Conservation (phyloP, 352 stramenopile species). For the Phytophthora sp. region DNA sequence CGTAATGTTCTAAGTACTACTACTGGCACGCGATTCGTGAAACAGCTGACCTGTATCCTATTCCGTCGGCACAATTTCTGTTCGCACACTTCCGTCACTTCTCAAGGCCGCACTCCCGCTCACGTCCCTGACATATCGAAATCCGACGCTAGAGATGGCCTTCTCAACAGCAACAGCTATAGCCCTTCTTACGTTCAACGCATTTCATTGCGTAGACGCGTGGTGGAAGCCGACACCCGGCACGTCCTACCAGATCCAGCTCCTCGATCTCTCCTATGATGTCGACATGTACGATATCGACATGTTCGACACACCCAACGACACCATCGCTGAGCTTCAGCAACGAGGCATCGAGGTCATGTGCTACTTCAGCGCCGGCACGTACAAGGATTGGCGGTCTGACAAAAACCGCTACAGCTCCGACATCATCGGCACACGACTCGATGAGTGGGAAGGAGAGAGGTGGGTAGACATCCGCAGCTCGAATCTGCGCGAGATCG, state of each 20-base stretch:
- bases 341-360: too few species aligned
- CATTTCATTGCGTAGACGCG: too few species aligned
- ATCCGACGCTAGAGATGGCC: too few species aligned
- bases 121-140: too few species aligned
- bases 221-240: conserved; percentile 50
- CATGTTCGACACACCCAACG: conserved; percentile 40
- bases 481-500: conserved; percentile 40
- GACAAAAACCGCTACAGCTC: conserved; percentile 46
- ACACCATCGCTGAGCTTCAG: conserved; percentile 38
- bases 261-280: conserved; percentile 41
- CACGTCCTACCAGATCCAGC: conserved; percentile 50
- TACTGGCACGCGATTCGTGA: too few species aligned
- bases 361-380: conserved; percentile 69
- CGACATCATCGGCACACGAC: conserved; percentile 37
- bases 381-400: conserved; percentile 53
- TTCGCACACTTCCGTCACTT: too few species aligned
- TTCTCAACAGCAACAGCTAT: too few species aligned
- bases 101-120: too few species aligned
- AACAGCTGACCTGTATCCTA: too few species aligned
- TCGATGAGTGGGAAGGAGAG: conserved; percentile 44
- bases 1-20: too few species aligned
- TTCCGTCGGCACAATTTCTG: too few species aligned
- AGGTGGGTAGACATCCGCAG: conserved; percentile 50
- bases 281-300: conserved; percentile 48
- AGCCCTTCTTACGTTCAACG: too few species aligned